Evolutionary conservation across 192 early-diverging fungal genomes (phyloP).

Genomic region (Cetraspora pellucida): DNA sequence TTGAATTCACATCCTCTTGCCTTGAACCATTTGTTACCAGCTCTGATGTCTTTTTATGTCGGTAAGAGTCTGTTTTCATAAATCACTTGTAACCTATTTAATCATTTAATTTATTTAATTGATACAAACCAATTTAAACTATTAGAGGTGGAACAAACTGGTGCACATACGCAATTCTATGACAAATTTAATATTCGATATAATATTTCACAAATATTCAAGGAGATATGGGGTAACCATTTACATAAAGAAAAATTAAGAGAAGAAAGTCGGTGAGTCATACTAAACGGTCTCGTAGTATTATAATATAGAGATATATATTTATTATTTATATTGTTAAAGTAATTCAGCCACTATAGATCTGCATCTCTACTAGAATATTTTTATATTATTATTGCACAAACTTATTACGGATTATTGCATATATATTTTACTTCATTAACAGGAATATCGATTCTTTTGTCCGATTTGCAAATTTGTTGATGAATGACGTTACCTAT

Average conservation of each 20-base stretch:
- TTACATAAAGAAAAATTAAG: slow-evolving; percentile 70
- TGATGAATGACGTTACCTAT: slow-evolving; percentile 97
- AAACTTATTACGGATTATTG: neutral
- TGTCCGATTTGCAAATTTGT: slow-evolving; percentile 81
- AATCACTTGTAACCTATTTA: neutral
- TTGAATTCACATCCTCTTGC: slow-evolving; percentile 79
- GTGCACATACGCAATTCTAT: slow-evolving; percentile 90
- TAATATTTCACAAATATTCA: slow-evolving; percentile 91
- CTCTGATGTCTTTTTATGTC: slow-evolving; percentile 90
- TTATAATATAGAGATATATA: neutral
- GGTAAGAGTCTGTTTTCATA: slow-evolving; percentile 49
- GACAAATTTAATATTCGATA: slow-evolving; percentile 99
- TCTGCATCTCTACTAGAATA: neutral
- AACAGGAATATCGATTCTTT: slow-evolving; percentile 73
- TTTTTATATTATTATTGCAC: slow-evolving; percentile 1
- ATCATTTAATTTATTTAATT: neutral
- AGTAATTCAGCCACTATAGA: neutral
- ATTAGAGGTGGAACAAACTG: slow-evolving; percentile 91
- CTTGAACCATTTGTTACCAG: slow-evolving; percentile 74
- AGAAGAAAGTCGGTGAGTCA: slow-evolving; percentile 57
- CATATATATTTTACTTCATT: neutral
- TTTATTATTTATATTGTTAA: neutral
- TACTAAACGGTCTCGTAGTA: neutral
- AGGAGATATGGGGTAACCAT: slow-evolving; percentile 74
- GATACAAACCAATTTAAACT: neutral